phyloP scores from a whole-genome alignment of 345 rosid genomes.

The Eutrema yunnanense region DNA sequence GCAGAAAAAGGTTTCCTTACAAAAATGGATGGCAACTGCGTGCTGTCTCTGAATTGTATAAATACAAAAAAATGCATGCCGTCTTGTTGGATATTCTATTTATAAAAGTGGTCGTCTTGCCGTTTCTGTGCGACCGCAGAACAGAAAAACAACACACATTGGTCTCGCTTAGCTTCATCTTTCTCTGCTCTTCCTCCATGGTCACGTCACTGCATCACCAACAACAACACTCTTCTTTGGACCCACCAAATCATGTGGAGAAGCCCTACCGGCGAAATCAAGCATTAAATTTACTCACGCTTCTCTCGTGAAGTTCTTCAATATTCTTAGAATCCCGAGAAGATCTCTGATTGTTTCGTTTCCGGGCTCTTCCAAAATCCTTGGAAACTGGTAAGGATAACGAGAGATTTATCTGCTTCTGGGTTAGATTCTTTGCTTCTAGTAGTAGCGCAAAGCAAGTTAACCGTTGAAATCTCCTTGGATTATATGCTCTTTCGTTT shows the following conservation, averaged over 20 bases:
- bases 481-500: neutral
- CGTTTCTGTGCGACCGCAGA: neutral
- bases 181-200: slow-evolving; percentile 4
- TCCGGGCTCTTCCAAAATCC: neutral
- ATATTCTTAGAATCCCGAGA: slow-evolving; percentile 3
- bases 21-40: neutral
- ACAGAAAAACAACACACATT: slow-evolving; percentile 11
- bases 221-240: slow-evolving; percentile 19
- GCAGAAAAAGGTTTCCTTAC: neutral
- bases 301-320: slow-evolving; percentile 6
- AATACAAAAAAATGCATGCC: neutral
- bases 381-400: slow-evolving; percentile 4
- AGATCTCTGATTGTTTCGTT: slow-evolving; percentile 7
- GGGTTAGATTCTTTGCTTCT: neutral
- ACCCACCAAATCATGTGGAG: slow-evolving; percentile 19
- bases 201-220: slow-evolving; percentile 23
- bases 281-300: slow-evolving; percentile 23
- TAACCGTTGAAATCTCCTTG: neutral
- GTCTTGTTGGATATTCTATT: neutral
- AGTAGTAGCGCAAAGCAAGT: neutral
- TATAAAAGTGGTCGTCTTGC: neutral
- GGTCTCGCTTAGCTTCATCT: neutral
- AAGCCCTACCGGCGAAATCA: slow-evolving; percentile 23
- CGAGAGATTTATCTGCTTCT: slow-evolving; percentile 1
- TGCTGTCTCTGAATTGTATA: neutral